These are phyloP conservation scores for Tolypocladium guangdongense DNA, from an alignment of 2,329 filamentous ascomycete species.

Conservation along the genomic window DNA sequence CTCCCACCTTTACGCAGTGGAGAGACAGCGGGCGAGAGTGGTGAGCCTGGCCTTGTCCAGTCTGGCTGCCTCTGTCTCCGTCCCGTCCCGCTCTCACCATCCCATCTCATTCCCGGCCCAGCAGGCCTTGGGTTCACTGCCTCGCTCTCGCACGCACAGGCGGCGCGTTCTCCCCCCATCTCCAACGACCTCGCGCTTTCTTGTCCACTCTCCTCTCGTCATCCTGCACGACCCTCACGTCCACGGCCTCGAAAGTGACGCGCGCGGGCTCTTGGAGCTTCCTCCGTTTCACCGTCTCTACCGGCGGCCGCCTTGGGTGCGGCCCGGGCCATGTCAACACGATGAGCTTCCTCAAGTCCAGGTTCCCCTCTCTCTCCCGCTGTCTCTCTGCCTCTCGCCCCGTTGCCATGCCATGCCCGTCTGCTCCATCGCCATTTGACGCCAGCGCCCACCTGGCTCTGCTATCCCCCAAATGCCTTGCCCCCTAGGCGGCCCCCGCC, in stretches of 20 bases:
- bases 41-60: not conserved
- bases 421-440: not conserved
- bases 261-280: not conserved
- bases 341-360: constrained; percentile 35
- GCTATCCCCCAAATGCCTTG: not conserved
- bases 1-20: not conserved
- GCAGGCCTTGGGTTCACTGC: not conserved
- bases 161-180: not conserved
- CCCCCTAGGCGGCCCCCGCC: not conserved
- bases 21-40: not conserved
- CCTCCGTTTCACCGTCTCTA: not conserved
- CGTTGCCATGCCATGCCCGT: not conserved
- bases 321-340: constrained; percentile 24
- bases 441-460: not conserved
- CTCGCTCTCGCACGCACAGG: not conserved
- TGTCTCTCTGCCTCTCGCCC: not conserved
- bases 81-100: constrained; percentile 2
- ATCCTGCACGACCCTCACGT: constrained; percentile 11
- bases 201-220: constrained; percentile 1
- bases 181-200: not conserved
- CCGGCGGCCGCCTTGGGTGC: not conserved
- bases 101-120: not conserved
- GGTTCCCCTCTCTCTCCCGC: constrained; percentile 16
- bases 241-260: not conserved
- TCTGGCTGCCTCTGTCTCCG: not conserved